Evolutionary conservation across 345 rosid genomes (phyloP).

Genomic region (Trapa incisa): DNA sequence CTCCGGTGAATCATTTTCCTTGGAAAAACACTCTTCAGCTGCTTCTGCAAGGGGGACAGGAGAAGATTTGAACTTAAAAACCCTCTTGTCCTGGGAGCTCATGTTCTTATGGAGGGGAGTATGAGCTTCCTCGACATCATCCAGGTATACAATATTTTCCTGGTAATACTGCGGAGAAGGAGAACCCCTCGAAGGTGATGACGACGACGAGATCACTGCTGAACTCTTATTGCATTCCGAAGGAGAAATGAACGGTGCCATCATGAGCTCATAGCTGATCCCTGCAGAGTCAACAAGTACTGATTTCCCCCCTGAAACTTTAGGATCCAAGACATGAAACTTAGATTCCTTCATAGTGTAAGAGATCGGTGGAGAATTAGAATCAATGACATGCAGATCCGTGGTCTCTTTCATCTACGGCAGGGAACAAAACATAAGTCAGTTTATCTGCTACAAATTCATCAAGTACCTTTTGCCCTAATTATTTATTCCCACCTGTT

Average conservation of each 20-base stretch:
- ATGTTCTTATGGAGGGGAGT: slow-evolving; percentile 16
- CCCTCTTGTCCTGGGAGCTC: slow-evolving; percentile 34
- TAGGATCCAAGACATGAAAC: slow-evolving; percentile 9
- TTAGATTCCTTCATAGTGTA: neutral
- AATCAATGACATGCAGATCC: slow-evolving; percentile 1
- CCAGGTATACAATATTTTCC: slow-evolving; percentile 30
- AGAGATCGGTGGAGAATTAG: slow-evolving; percentile 1
- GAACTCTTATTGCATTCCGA: slow-evolving; percentile 1
- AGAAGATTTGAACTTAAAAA: slow-evolving; percentile 43
- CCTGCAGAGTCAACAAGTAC: slow-evolving; percentile 11
- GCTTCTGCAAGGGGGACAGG: slow-evolving; percentile 1
- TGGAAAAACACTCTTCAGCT: slow-evolving; percentile 6
- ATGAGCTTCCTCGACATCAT: slow-evolving; percentile 41
- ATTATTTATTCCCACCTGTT: slow-evolving; percentile 19
- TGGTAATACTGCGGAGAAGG: slow-evolving; percentile 21
- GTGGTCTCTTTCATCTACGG: slow-evolving; percentile 16
- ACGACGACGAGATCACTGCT: slow-evolving; percentile 7
- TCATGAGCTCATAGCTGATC: neutral
- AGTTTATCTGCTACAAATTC: neutral
- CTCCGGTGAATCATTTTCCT: slow-evolving; percentile 13
- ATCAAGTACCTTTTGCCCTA: neutral
- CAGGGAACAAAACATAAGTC: neutral
- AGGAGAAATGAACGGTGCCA: slow-evolving; percentile 8
- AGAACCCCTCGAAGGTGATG: slow-evolving; percentile 31
- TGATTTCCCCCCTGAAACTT: slow-evolving; percentile 10